Base-by-base conservation (phyloP, 1,284 basidiomycete species). In the Ceratorhiza oryzae-sativae region DNA sequence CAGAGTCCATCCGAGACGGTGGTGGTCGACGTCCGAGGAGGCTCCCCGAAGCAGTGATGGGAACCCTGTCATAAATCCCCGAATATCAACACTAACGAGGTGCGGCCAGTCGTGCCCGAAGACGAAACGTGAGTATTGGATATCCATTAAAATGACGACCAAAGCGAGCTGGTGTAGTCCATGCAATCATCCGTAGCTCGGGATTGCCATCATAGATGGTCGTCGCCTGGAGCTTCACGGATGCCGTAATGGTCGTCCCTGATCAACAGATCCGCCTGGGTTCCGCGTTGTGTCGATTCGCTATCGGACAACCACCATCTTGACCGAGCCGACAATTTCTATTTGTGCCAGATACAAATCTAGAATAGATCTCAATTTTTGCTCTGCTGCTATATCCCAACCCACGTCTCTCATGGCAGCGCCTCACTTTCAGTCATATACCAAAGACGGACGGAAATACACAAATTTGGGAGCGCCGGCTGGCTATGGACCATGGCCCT, bases 401-500 rank as follows among this genome's bases (percentile, higher is more conserved):
- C 25, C 48, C 18, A 15, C 4, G 9, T 25, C 27, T 59, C 36
- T 39, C 36, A 59, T 59, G 56, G 18, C 56, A 27, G 34, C 56
- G 4, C 56, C 56, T 3, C 56, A 23, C 30, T 59, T 59, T 23
- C 30, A 36, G 3, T 36, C n/a, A 1, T 20, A 4, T 59, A 59
- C 32, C 3, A 36, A 41, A 41, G 20, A 41, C 36, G 56, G 34
- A 13, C 56, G 56, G 5, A 59, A 59, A 23, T 59, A 41, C 56
- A 59, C 56, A 8, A 59, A 32, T 12, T 13, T 59, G 15, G 36
- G 32, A n/a, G 30, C 56, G 23, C 56, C 56, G 20, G 34, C 56
- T 20, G 56, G 56, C 1, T 59, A 39, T 23, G 56, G 56, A 8
- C 56, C 56, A 13, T 59, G 56, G 56, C 36, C 10, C 18, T 59